Percentiles rank a stretch among this genome's conserved stretches.
phyloP scores from a whole-genome alignment of 2,329 filamentous ascomycete species.

The Neofusicoccum sp. region DNA sequence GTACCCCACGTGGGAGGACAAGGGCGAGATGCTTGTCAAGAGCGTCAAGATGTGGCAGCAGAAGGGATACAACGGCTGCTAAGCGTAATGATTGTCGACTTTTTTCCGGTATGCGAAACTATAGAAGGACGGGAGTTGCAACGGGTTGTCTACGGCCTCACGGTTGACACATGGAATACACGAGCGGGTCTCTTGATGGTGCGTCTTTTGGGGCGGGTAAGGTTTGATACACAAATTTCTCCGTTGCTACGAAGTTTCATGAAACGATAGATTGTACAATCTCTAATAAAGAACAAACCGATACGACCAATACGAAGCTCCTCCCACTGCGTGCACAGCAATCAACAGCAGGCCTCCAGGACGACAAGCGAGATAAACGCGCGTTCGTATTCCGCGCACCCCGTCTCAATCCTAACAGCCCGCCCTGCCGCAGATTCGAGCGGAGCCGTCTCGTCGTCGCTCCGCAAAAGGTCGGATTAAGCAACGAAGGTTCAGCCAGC shows the following conservation, averaged over 20 bases:
- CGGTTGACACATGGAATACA: neutral
- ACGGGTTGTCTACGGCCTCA: neutral
- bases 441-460: too few species aligned
- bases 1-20: slow-evolving; percentile 67
- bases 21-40: slow-evolving; percentile 65
- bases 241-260: neutral
- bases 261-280: slow-evolving; percentile 5
- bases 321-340: too few species aligned
- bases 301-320: neutral
- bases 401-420: too few species aligned
- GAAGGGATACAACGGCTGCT: slow-evolving; percentile 48
- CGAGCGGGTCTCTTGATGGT: neutral
- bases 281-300: neutral
- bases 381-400: too few species aligned
- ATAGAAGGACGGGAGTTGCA: neutral
- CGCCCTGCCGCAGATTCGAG: too few species aligned
- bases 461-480: slow-evolving; percentile 14
- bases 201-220: neutral
- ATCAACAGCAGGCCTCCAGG: too few species aligned
- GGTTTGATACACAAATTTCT: neutral
- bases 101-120: neutral
- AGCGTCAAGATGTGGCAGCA: slow-evolving; percentile 60
- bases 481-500: slow-evolving; percentile 5
- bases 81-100: neutral
- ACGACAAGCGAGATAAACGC: too few species aligned